These are phyloP conservation scores for Cymodocea nodosa DNA, from an alignment of 116 monocot species.

Conservation along the genomic window DNA sequence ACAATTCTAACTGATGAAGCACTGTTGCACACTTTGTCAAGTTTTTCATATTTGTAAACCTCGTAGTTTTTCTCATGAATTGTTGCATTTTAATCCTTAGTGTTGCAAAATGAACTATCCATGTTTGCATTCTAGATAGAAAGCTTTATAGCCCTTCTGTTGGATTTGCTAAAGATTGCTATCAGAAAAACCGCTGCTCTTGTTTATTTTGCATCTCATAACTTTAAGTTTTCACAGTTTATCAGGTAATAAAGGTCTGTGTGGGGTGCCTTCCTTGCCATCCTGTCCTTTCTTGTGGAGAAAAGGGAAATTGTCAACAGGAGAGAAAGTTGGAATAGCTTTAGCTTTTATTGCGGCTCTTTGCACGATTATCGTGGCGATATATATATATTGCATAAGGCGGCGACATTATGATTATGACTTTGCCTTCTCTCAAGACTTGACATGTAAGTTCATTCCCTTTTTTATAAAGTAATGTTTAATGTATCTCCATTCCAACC, in stretches of 20 bases:
- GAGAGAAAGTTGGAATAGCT: slow-evolving; percentile 69
- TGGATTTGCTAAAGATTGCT: too few relatives aligned
- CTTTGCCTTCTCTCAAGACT: slow-evolving; percentile 80
- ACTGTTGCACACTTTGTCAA: too few relatives aligned
- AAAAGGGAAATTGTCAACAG: slow-evolving; percentile 47
- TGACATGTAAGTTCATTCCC: slow-evolving; percentile 54
- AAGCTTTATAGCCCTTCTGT: too few relatives aligned
- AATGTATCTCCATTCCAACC: neutral
- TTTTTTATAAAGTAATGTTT: neutral
- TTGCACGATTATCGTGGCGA: slow-evolving; percentile 19
- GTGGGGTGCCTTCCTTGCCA: slow-evolving; percentile 89
- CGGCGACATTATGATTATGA: slow-evolving; percentile 76
- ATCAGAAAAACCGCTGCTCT: too few relatives aligned
- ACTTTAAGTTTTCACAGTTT: slow-evolving; percentile 35
- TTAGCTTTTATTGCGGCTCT: slow-evolving; percentile 49
- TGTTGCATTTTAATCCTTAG: too few relatives aligned
- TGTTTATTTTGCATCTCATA: slow-evolving; percentile 5
- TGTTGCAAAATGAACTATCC: too few relatives aligned
- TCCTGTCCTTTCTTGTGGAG: slow-evolving; percentile 83
- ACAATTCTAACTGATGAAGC: too few relatives aligned
- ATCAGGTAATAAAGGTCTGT: slow-evolving; percentile 82
- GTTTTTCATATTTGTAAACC: too few relatives aligned
- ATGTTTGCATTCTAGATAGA: too few relatives aligned
- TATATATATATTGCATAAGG: slow-evolving; percentile 52
- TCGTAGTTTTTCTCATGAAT: too few relatives aligned